These are phyloP conservation scores for Carex kokanica DNA, from an alignment of 176 grass and related monocot genomes.

Conservation along the genomic window DNA sequence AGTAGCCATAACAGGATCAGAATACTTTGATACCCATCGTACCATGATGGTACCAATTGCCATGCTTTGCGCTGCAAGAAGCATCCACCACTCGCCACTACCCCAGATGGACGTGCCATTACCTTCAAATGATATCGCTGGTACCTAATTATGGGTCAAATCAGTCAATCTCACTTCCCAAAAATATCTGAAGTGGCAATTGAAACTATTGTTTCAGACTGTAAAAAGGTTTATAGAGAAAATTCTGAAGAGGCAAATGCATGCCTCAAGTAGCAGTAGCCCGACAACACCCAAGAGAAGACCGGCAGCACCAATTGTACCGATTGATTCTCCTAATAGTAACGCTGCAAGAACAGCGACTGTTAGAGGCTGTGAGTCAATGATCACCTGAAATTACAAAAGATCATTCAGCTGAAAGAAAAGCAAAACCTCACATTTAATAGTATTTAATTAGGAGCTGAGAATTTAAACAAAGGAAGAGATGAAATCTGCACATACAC, in stretches of 20 bases:
- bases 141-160: conserved; percentile 45
- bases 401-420: not conserved
- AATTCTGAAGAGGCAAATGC: not conserved
- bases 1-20: conserved; percentile 95
- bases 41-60: conserved; percentile 89
- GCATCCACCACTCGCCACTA: conserved; percentile 96
- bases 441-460: not conserved
- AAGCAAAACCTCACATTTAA: conserved; percentile 18
- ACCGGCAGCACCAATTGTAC: conserved; percentile 51
- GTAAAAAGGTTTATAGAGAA: not conserved
- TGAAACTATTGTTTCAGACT: not conserved
- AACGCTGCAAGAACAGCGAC: conserved; percentile 83
- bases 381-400: conserved; percentile 69
- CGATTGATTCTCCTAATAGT: conserved; percentile 86
- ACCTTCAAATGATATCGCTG: conserved; percentile 62
- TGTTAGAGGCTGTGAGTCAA: conserved; percentile 90
- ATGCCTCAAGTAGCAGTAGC: conserved; percentile 83
- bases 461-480: conserved; percentile 22
- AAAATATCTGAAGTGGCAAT: not conserved
- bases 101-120: conserved; percentile 56
- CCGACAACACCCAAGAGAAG: conserved; percentile 71
- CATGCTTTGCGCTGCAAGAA: conserved; percentile 99
- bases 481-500: conserved; percentile 48
- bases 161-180: not conserved
- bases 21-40: conserved; percentile 93